Evolutionary conservation across 768 basidiomycete genomes (phyloP).

Genomic region (Serendipita indica): DNA sequence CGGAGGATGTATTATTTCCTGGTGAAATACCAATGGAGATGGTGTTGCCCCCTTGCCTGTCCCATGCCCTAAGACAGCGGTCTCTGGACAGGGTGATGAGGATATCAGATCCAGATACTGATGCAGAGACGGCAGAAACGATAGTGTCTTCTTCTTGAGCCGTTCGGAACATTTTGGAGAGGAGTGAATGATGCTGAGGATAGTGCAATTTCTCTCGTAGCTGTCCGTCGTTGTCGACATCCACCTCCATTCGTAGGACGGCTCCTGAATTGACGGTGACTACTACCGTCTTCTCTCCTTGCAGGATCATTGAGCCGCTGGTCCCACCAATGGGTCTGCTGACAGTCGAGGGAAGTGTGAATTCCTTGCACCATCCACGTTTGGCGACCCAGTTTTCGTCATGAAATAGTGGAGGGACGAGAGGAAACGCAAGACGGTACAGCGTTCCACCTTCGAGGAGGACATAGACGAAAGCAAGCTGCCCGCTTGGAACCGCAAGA

Average conservation of each 20-base stretch:
- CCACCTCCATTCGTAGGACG: background rate
- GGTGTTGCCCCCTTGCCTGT: background rate
- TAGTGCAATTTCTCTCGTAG: background rate
- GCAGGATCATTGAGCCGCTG: background rate
- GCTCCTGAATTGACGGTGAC: constrained; percentile 1
- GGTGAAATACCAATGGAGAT: background rate
- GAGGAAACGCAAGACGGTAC: constrained; percentile 1
- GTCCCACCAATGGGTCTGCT: background rate
- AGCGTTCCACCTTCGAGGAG: constrained; percentile 1
- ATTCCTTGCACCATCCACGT: background rate
- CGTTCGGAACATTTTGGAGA: background rate
- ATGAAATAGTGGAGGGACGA: background rate
- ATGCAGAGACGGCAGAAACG: background rate
- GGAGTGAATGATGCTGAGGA: constrained; percentile 4
- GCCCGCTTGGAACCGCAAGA: background rate
- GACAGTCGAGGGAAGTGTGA: constrained; percentile 5
- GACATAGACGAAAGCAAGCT: background rate
- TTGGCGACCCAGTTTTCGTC: constrained; percentile 1
- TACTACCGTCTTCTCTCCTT: background rate
- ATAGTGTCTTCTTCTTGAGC: background rate
- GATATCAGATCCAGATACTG: background rate
- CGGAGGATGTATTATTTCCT: background rate
- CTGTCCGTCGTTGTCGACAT: background rate
- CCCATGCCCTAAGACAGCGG: background rate
- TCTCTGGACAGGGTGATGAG: background rate